Evolutionary conservation across 2,329 filamentous ascomycete species (phyloP), one percentile per base, ranked within the genome.

Genomic region (Onygenales sp.): DNA sequence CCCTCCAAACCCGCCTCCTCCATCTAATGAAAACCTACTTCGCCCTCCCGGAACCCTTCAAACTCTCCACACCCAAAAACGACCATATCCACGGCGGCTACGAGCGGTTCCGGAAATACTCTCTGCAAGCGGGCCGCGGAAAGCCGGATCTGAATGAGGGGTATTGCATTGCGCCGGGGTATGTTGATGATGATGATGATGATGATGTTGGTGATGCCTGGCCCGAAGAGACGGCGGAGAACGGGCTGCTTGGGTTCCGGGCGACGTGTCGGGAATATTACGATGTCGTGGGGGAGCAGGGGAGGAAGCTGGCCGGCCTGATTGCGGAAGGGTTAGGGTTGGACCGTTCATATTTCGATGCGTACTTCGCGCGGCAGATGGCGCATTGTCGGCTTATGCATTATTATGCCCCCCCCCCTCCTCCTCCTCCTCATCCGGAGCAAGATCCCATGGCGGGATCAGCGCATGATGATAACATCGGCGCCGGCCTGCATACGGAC

Each of bases 401-500:
- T 42, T 42, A 52, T 21, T 21, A 36, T 10, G 10, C 43, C 2
- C 17, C 17, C 17, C 17, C 17, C 17, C 17, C 17, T 17, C 17
- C 17, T 17, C 17, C 17, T 17, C 17, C 17, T 5, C 43, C 43
- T 42, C 14, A 3, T 8, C 10, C 13, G 2, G 43, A 47, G 27
- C 14, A 34, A 6, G 31, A 4, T 47, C 31, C 33, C n/a, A 17
- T 14, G 27, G 21, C 6, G 17, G 31, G 31, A 34, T 32, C 34
- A 27, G 3, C 8, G 8, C 4, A 47, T 2, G 13, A 47, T 2
- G 13, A 47, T 36, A 17, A 34, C n/a, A 47, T 27, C 14, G 52
- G 54, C 3, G 37, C 52, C 34, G 37, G 42, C 21, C 40, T 46
- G 9, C 78, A 79, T 57, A 78, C 75, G 2, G 78, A 79, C 60